phyloP scores from a whole-genome alignment of 306 rosid species.

The Ochetophila trinervis region DNA sequence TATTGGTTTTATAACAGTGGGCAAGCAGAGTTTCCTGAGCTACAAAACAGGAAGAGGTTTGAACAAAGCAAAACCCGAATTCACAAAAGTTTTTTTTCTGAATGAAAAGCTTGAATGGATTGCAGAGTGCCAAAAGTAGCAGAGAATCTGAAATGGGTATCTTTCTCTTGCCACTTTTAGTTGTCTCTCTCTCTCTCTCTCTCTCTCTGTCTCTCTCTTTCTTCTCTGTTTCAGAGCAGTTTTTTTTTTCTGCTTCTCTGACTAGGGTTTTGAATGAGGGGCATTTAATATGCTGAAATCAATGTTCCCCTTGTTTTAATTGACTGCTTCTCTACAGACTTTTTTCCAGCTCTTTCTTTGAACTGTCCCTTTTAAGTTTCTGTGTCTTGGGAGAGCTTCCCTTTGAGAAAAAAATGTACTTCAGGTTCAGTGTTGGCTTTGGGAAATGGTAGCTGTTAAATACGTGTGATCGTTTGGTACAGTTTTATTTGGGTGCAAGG shows the following conservation, averaged over 20 bases:
- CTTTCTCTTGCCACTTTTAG: constrained; percentile 63
- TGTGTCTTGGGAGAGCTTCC: constrained; percentile 53
- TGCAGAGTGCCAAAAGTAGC: constrained; percentile 63
- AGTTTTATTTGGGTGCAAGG: constrained; percentile 41
- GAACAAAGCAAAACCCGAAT: constrained; percentile 34
- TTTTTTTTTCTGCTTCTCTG: constrained; percentile 53
- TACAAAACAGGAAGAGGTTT: constrained; percentile 34
- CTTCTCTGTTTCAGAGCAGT: constrained; percentile 33
- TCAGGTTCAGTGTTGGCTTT: constrained; percentile 50
- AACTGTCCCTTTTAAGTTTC: constrained; percentile 42
- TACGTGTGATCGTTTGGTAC: constrained; percentile 46
- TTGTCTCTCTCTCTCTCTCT: constrained; percentile 29
- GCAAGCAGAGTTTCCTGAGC: constrained; percentile 41
- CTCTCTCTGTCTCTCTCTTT: constrained; percentile 26
- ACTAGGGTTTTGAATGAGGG: constrained; percentile 79
- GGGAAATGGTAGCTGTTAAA: constrained; percentile 73
- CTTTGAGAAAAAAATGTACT: constrained; percentile 51
- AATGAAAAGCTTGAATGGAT: constrained; percentile 54
- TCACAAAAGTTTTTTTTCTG: constrained; percentile 35
- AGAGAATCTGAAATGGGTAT: constrained; percentile 84
- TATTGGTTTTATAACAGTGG: constrained; percentile 33
- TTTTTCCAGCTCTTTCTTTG: constrained; percentile 50
- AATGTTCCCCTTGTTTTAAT: constrained; percentile 49
- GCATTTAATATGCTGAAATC: constrained; percentile 71
- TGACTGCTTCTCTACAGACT: constrained; percentile 46